phyloP scores from a whole-genome alignment of 129 eudicot species.

The Centaurea solstitialis region DNA sequence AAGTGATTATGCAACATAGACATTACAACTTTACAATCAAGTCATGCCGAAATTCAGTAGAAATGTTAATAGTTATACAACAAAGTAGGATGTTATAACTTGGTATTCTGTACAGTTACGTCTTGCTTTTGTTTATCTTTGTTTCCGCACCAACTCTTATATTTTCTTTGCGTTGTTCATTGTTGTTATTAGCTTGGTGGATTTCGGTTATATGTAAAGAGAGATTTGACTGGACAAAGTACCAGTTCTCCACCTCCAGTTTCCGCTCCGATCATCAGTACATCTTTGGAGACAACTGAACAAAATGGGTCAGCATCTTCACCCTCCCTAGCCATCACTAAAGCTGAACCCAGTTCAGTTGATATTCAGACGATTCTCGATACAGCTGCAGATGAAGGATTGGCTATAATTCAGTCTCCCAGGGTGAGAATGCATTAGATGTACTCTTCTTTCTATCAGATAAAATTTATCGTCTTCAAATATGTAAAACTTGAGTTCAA shows the following conservation, averaged over 20 bases:
- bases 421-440: conserved; percentile 49
- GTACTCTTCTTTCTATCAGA: neutral
- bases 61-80: neutral
- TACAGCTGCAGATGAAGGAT: conserved; percentile 78
- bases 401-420: conserved; percentile 69
- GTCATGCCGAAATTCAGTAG: neutral
- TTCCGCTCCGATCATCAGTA: conserved; percentile 46
- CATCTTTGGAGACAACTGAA: conserved; percentile 43
- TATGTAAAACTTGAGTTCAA: conserved; percentile 7
- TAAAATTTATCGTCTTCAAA: neutral
- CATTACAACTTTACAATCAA: neutral
- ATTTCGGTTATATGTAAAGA: conserved; percentile 65
- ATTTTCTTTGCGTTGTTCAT: neutral
- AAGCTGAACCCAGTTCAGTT: conserved; percentile 44
- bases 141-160: conserved; percentile 11
- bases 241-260: conserved; percentile 48
- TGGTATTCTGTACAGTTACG: neutral
- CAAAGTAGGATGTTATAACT: neutral
- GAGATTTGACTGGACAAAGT: conserved; percentile 51
- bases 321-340: conserved; percentile 70
- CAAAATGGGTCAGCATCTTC: conserved; percentile 63
- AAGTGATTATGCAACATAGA: neutral
- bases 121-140: neutral
- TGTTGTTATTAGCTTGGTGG: conserved; percentile 63
- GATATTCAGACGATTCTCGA: conserved; percentile 49